Evolutionary conservation across 192 early-diverging fungal genomes (phyloP).

Genomic region (Kickxella alabastrina): DNA sequence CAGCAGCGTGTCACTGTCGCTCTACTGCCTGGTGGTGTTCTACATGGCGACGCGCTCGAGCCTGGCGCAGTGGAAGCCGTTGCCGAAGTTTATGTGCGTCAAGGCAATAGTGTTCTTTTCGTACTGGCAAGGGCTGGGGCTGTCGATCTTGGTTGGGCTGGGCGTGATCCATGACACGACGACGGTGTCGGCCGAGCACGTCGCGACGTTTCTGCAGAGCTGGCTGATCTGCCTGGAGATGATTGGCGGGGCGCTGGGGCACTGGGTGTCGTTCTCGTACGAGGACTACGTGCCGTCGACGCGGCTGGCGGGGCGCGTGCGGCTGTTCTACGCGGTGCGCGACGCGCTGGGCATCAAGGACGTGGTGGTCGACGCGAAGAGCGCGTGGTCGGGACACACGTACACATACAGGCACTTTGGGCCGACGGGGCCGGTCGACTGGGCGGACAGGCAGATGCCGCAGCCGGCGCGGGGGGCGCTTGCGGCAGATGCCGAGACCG

Average conservation of each 20-base stretch:
- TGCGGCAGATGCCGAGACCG: not conserved
- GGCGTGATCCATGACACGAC: conserved; percentile 72
- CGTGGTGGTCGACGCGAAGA: conserved; percentile 72
- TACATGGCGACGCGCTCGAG: conserved; percentile 77
- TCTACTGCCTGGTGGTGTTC: conserved; percentile 87
- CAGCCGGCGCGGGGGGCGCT: conserved; percentile 35
- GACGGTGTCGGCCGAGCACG: conserved; percentile 55
- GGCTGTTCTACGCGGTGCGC: conserved; percentile 69
- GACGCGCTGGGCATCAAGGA: conserved; percentile 84
- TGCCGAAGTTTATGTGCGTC: conserved; percentile 92
- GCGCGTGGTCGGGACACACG: conserved; percentile 70
- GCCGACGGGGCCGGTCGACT: conserved; percentile 58
- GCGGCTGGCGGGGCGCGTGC: conserved; percentile 68
- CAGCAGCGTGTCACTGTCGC: conserved; percentile 74
- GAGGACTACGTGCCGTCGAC: conserved; percentile 69
- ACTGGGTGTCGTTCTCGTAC: conserved; percentile 82
- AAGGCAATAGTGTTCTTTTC: conserved; percentile 94
- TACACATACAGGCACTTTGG: conserved; percentile 82
- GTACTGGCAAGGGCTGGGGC: conserved; percentile 86
- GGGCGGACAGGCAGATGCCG: conserved; percentile 55
- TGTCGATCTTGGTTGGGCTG: conserved; percentile 74
- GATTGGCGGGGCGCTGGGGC: conserved; percentile 73
- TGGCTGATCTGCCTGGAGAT: conserved; percentile 90
- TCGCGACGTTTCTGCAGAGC: conserved; percentile 82
- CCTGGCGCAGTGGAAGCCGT: conserved; percentile 70